Evolutionary conservation across 2,329 filamentous ascomycete genomes (phyloP).

Genomic region (Verticillium longisporum): DNA sequence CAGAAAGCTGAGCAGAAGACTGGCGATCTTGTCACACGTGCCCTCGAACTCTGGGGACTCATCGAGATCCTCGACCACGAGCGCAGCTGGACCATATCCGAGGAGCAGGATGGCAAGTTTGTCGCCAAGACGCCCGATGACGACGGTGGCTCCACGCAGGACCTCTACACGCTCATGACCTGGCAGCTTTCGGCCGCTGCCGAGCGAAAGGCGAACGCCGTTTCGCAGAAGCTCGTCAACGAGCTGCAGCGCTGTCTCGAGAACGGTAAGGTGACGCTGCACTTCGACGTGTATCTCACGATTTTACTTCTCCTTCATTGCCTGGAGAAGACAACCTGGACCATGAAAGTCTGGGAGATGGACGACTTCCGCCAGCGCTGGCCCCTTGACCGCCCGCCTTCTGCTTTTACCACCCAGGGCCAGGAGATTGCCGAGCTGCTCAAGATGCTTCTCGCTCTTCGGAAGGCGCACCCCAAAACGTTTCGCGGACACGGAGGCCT

Average conservation of each 20-base stretch:
- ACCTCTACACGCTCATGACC: constrained; percentile 54
- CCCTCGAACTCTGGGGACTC: constrained; percentile 57
- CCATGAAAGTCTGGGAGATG: constrained; percentile 62
- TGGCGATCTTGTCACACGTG: constrained; percentile 50
- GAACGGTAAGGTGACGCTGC: constrained; percentile 52
- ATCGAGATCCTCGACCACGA: constrained; percentile 61
- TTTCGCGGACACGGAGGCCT: constrained; percentile 38
- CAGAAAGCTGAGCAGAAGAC: constrained; percentile 35
- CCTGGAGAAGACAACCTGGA: constrained; percentile 62
- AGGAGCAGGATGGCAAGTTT: constrained; percentile 34
- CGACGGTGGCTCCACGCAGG: constrained; percentile 40
- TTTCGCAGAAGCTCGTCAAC: constrained; percentile 50
- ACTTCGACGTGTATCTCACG: constrained; percentile 55
- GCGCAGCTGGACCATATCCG: constrained; percentile 51
- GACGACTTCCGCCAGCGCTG: constrained; percentile 51
- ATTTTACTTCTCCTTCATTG: constrained; percentile 58
- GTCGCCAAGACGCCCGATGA: constrained; percentile 42
- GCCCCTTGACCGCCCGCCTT: constrained; percentile 52
- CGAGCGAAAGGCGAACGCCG: constrained; percentile 55
- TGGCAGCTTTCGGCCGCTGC: constrained; percentile 59
- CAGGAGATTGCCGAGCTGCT: constrained; percentile 51
- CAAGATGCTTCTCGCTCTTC: constrained; percentile 55
- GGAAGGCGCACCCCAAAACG: constrained; percentile 51
- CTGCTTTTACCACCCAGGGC: constrained; percentile 51
- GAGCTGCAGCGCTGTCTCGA: constrained; percentile 56